A percentile compares a stretch with the other conserved stretches of the same genome.
These are phyloP conservation scores for Kuraishia capsulata DNA, from an alignment of 805 yeast species.

Conservation along the genomic window DNA sequence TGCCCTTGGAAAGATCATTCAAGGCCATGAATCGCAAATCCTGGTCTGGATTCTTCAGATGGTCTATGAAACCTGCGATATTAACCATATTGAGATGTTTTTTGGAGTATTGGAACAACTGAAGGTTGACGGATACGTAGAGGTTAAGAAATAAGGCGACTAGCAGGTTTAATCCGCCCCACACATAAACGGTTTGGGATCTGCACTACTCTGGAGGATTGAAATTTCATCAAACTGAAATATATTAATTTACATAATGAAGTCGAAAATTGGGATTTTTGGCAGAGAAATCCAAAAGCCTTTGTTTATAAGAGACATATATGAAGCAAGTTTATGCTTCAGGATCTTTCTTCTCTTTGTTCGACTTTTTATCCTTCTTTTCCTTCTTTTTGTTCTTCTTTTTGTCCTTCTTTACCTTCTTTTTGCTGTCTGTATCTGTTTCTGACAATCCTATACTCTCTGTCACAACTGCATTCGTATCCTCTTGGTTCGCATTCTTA, in stretches of 20 bases:
- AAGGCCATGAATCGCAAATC: conserved; percentile 83
- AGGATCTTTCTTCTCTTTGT: too few species aligned
- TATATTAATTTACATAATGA: too few species aligned
- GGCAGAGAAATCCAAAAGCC: too few species aligned
- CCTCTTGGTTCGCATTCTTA: conserved; percentile 6
- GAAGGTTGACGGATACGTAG: too few species aligned
- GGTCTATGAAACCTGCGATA: conserved; percentile 7
- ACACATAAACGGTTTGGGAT: too few species aligned
- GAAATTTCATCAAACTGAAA: too few species aligned
- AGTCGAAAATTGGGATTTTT: too few species aligned
- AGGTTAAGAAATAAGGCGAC: conserved; percentile 1
- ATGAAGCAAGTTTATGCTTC: too few species aligned
- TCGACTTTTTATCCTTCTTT: conserved; percentile 1
- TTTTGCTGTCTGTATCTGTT: conserved; percentile 1
- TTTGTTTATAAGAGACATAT: too few species aligned
- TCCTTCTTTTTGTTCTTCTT: conserved; percentile 1
- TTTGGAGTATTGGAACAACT: too few species aligned
- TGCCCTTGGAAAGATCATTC: conserved; percentile 49
- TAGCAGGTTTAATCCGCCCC: neutral
- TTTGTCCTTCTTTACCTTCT: conserved; percentile 1
- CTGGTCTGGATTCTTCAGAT: conserved; percentile 61
- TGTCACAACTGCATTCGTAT: conserved; percentile 5
- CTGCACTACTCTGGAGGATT: too few species aligned
- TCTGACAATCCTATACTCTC: conserved; percentile 2
- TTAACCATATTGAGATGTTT: too few species aligned